These are phyloP conservation scores for Pythium sp. DNA, from an alignment of 352 stramenopile genomes.

Conservation along the genomic window DNA sequence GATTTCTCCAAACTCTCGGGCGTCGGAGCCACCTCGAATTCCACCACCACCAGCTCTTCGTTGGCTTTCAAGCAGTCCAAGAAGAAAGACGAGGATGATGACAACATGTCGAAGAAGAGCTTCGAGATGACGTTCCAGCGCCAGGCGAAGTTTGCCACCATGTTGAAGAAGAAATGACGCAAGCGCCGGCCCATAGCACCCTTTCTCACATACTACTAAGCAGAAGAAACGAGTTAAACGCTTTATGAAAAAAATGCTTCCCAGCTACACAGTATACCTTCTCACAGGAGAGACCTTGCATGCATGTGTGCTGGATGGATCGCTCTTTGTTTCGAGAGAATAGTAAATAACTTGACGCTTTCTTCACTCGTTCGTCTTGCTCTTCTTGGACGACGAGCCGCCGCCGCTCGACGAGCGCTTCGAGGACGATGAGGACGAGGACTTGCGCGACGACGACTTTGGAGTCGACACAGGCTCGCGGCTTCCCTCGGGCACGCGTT, in stretches of 20 bases:
- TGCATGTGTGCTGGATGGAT: background rate
- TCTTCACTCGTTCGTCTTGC: constrained; percentile 49
- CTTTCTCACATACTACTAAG: background rate
- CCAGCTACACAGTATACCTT: background rate
- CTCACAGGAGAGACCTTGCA: too few species aligned
- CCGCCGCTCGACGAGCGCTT: constrained; percentile 31
- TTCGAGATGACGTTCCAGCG: constrained; percentile 48
- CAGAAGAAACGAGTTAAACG: background rate
- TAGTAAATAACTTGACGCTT: constrained; percentile 16
- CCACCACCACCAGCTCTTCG: background rate
- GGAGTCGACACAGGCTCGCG: constrained; percentile 59
- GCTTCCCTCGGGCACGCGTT: constrained; percentile 68
- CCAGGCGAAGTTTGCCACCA: constrained; percentile 48
- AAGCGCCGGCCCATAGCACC: background rate
- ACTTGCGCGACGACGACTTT: constrained; percentile 56
- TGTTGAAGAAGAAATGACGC: constrained; percentile 48
- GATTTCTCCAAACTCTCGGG: constrained; percentile 28
- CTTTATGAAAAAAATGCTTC: background rate
- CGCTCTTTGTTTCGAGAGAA: background rate
- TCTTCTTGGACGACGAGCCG: constrained; percentile 51
- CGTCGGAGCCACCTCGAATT: background rate
- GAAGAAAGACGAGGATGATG: background rate
- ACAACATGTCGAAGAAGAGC: constrained; percentile 29
- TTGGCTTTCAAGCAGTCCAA: background rate
- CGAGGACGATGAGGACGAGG: constrained; percentile 19